Base-by-base conservation (phyloP, 2,329 filamentous ascomycete species). In the Aureobasidium pullulans region DNA sequence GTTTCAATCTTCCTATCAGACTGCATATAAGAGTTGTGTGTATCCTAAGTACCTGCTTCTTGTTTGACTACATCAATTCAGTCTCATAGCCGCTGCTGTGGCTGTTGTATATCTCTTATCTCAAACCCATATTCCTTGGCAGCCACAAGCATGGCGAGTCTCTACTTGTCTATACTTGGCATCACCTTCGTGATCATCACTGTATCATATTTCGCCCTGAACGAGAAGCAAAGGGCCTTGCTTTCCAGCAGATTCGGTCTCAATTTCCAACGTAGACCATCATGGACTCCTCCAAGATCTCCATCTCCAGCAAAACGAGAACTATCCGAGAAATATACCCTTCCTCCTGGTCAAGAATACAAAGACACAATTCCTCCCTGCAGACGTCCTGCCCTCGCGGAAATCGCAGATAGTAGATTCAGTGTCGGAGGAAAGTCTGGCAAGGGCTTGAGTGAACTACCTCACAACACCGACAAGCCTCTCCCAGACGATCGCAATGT, bases 201-300 rank as follows among this genome's bases (percentile, higher is more conserved):
- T 8, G 49, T 60, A 9, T 57, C 65, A 1, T 64, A 69, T 9
- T 59, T 76, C 8, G 37, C 67, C 0, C 36, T 69, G 6, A 70
- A 71, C 52, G 67, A 68, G 59, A 71, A 68, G 59, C 73, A 73
- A 61, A 71, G 74, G 28, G 71, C 72, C 61, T 63, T 75, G 6
- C 44, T 82, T 3, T 64, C 77, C 16, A 64, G 66, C 57, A 70
- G 73, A 57, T 61, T 81, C 5, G 67, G 66, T 23, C 63, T 73
- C 71, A 50, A 70, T 70, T 43, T 72, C 75, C 59, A 74, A 74
- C 62, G 65, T 71, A n/a, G 78, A 78, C n/a, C 75, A 72, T 32
- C 74, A 79, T 10, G 73, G 70, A 82, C 79, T n/a, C 79, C 81
- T 43, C 79, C 80, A 40, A 75, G 76, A 53, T 82, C 79, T 1